Evolutionary conservation across 169 alveolate species (phyloP), one percentile per base, ranked within the genome.

Genomic region (Babesia bovis): DNA sequence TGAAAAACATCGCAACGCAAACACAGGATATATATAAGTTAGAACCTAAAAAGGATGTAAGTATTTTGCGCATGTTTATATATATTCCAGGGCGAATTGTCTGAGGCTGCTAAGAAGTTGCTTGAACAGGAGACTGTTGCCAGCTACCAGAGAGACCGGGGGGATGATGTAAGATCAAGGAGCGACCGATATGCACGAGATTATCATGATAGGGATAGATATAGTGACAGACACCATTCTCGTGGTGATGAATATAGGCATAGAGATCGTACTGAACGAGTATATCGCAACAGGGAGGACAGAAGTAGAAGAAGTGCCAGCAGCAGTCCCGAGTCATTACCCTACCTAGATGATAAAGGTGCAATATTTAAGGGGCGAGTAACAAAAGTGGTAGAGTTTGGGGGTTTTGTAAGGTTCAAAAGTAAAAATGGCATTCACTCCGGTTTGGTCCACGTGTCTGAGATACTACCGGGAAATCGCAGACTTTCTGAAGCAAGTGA

Each of bases 381-480:
- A 0, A 60, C 58, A 6, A 65, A 78, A 9, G 70, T 91, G 0
- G 82, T 72, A 83, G 94, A 91, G 17, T 91, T 71, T 19, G 95
- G 95, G 3, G 75, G 84, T 28, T 91, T 91, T 58, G 91, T 91
- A 4, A 57, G 84, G 30, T 83, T 91, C 55, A 53, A 70, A 25
- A 68, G 90, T 1, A 51, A 42, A 17, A 91, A 60, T 9, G 94
- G 94, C 3, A 44, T 74, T n/a, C 55, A 83, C 25, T 85, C 87
- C 17, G 95, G 95, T 6, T 78, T 91, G 10, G 92, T 90, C 1
- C 95, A 91, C 52, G 86, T 66, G 9, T 86, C 92, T 0, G 94
- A 87, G 19, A 84, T 91, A 45, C 25, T 70, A 13, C 59, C 73
- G 30, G 78, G 76, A 23, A 15, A 69, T 4, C 63, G 79, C 21